Conservation (phyloP, 164 flowering plant species). For the Liquidambar formosana region DNA sequence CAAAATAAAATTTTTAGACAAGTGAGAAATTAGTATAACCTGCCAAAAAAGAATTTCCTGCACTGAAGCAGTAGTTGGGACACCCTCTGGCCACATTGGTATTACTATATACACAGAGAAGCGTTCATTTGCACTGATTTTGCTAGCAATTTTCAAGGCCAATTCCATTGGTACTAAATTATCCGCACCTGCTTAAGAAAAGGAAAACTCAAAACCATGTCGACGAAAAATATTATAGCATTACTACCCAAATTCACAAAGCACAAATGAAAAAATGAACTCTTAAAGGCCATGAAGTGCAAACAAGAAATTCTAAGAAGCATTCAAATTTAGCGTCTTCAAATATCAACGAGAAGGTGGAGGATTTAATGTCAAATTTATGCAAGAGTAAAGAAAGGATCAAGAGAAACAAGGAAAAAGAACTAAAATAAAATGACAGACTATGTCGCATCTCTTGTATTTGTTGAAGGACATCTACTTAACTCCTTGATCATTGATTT, state of each 20-base stretch:
- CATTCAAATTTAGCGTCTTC: neutral
- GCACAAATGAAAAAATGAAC: too few species aligned
- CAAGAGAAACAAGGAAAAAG: neutral
- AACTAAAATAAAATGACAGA: neutral
- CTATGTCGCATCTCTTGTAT: too few species aligned
- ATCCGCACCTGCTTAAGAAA: slow-evolving; percentile 61
- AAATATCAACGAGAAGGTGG: neutral
- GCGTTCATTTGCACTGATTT: slow-evolving; percentile 62
- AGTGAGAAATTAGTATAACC: slow-evolving; percentile 32
- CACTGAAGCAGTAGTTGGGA: slow-evolving; percentile 57
- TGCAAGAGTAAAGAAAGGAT: too few species aligned
- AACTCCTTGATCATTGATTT: too few species aligned
- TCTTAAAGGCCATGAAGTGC: neutral
- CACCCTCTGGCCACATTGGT: slow-evolving; percentile 90
- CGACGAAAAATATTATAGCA: neutral
- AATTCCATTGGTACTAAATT: slow-evolving; percentile 78
- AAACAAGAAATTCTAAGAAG: neutral
- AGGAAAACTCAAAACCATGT: neutral
- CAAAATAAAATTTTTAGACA: neutral
- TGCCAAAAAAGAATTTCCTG: slow-evolving; percentile 91
- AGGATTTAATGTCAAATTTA: neutral
- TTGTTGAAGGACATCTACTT: neutral
- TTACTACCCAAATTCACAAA: neutral
- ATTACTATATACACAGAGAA: slow-evolving; percentile 68
- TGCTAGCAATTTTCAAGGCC: slow-evolving; percentile 75